Base-by-base conservation (phyloP, 179 eudicot genomes). In the Camellia oleifera region DNA sequence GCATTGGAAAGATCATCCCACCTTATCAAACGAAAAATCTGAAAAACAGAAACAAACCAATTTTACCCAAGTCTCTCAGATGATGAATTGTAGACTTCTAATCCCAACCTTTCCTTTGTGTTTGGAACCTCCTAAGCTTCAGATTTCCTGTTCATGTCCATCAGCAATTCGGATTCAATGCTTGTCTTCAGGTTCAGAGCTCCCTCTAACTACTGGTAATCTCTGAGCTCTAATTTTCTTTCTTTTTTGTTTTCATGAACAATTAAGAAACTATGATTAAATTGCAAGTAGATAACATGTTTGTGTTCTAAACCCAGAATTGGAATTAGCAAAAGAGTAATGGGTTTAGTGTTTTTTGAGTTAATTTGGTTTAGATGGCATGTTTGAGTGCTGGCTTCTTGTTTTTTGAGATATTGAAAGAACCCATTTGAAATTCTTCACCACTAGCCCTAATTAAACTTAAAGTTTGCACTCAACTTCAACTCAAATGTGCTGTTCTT, bases 121-220 rank as follows among this genome's bases (percentile, higher is more conserved):
- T 63, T 85, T 62, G 71, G 5, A 61, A 20, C 79, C 62, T 70
- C 78, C 69, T 4, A 67, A 57, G 75, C 52, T 70, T 53, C 82
- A 57, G 48, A 26, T 8, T 17, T 53, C 46, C 18, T 42, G 8
- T 15, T 40, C 74, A 26, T 72, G 20, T 48, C 69, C 81, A 15
- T 45, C 65, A 68, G 17, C 60, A 66, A 11, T 71, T 78, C 76
- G 77, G 53, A 72, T 86, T 79, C 58, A 15, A 60, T 83, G 88
- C 56, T 86, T 86, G 9, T 74, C 88, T 74, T 60, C 88, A 71
- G 26, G 72, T 65, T 77, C 84, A 61, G 81, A 81, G n/a, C 50
- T 54, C 64, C 69, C 78, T 6, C 17, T 77, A 40, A 74, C 83
- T 42, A 3, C 77, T 5, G 88, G 86, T 83, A 81, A 72, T 66